These are phyloP conservation scores for Blastomyces parvus DNA, from an alignment of 2,329 filamentous ascomycete species.

Conservation along the genomic window DNA sequence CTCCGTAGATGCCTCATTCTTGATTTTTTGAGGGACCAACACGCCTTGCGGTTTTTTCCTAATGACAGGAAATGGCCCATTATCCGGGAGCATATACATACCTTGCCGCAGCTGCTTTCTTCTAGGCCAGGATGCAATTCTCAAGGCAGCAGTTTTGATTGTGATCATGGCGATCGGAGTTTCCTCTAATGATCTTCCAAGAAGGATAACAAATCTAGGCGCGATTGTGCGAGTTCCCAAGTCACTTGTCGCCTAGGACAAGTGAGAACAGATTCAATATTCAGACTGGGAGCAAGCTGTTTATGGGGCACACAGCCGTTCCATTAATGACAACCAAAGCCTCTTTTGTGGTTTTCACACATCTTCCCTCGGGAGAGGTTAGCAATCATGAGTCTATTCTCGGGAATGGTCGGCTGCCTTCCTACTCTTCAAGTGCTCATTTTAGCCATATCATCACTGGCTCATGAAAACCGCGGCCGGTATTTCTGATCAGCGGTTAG, in stretches of 20 bases:
- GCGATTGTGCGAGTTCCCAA: background rate
- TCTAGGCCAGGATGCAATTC: too few species aligned
- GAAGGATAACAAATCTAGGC: background rate
- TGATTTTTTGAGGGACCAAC: too few species aligned
- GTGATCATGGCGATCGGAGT: background rate
- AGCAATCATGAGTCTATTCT: background rate
- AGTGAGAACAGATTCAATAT: slow-evolving; percentile 3
- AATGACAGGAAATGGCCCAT: too few species aligned
- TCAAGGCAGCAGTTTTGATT: background rate
- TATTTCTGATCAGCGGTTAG: background rate
- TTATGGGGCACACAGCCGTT: background rate
- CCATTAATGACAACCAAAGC: background rate
- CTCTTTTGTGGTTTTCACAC: slow-evolving; percentile 2
- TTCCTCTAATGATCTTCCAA: background rate
- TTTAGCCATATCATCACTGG: background rate
- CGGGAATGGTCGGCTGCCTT: slow-evolving; percentile 4
- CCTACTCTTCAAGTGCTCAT: slow-evolving; percentile 1
- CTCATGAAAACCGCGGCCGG: slow-evolving; percentile 5
- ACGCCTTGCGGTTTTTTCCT: too few species aligned
- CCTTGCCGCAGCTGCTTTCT: too few species aligned
- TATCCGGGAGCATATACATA: too few species aligned
- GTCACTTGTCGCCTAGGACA: background rate
- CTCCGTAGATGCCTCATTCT: too few species aligned
- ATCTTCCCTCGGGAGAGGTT: background rate
- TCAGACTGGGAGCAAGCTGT: background rate